Conservation (phyloP, 306 rosid genomes). For the Citrullus mucosospermus region DNA sequence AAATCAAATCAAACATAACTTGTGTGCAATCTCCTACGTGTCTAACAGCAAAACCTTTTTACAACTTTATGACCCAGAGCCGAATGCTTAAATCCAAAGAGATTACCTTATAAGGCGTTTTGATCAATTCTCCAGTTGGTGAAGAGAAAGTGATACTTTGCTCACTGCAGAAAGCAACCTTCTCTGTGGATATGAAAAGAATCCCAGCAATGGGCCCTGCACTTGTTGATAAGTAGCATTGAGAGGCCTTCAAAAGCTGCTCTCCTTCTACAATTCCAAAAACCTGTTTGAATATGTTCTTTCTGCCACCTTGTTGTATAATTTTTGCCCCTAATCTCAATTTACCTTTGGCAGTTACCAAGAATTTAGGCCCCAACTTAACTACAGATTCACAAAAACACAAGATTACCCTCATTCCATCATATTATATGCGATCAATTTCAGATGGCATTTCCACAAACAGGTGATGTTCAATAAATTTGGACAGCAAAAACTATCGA, state of each 20-base stretch:
- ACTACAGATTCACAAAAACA: slow-evolving; percentile 26
- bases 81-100: background rate
- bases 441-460: background rate
- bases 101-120: slow-evolving; percentile 52
- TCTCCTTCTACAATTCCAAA: slow-evolving; percentile 61
- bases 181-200: slow-evolving; percentile 54
- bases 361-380: slow-evolving; percentile 48
- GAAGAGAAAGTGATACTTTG: slow-evolving; percentile 37
- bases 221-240: slow-evolving; percentile 63
- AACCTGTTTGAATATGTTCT: slow-evolving; percentile 46
- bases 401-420: background rate
- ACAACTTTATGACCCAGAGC: background rate
- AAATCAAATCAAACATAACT: background rate
- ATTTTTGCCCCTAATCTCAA: slow-evolving; percentile 60
- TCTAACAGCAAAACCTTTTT: background rate
- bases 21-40: background rate
- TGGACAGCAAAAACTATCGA: background rate
- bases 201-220: slow-evolving; percentile 80
- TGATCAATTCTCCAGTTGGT: slow-evolving; percentile 21
- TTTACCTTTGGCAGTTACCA: slow-evolving; percentile 61
- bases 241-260: slow-evolving; percentile 69
- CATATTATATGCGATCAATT: background rate
- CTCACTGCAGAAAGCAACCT: slow-evolving; percentile 70
- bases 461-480: background rate
- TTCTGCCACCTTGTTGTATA: slow-evolving; percentile 63